phyloP scores from a whole-genome alignment of 768 basidiomycete genomes.

The Psilocybe cubensis region DNA sequence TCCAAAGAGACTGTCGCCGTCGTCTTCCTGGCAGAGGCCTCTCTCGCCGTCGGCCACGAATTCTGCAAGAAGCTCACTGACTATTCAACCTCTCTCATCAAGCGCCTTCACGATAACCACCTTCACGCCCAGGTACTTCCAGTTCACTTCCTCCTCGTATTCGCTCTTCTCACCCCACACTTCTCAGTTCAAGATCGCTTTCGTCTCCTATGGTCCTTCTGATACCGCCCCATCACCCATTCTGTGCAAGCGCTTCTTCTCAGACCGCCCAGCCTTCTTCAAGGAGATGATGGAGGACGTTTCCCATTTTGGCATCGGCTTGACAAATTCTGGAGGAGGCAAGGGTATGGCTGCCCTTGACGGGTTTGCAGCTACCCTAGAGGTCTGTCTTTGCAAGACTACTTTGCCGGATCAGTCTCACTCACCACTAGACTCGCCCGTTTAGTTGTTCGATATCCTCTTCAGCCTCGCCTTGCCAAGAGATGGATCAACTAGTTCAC shows the following conservation, averaged over 20 bases:
- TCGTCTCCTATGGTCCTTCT: constrained; percentile 67
- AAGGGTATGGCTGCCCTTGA: constrained; percentile 72
- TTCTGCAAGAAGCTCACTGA: constrained; percentile 50
- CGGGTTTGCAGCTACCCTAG: constrained; percentile 69
- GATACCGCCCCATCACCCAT: constrained; percentile 59
- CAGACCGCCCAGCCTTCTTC: constrained; percentile 39
- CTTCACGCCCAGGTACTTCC: constrained; percentile 36
- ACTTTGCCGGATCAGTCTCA: neutral
- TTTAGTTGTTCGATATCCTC: constrained; percentile 48
- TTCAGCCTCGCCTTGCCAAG: constrained; percentile 16
- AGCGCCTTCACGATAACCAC: constrained; percentile 51
- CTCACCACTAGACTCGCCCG: neutral
- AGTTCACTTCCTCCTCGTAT: neutral
- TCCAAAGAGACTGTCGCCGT: constrained; percentile 42
- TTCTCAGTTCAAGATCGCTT: constrained; percentile 37
- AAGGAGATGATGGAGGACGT: constrained; percentile 53
- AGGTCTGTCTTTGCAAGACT: constrained; percentile 43
- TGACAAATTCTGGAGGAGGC: constrained; percentile 49
- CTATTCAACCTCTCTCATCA: constrained; percentile 56
- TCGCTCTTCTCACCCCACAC: neutral
- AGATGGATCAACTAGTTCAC: constrained; percentile 21
- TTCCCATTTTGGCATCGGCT: constrained; percentile 57
- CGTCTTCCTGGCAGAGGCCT: constrained; percentile 65
- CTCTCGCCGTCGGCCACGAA: constrained; percentile 53
- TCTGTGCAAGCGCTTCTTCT: constrained; percentile 61